Evolutionary conservation across 2,329 filamentous ascomycete genomes (phyloP).

Genomic region (Verticillium isaacii): DNA sequence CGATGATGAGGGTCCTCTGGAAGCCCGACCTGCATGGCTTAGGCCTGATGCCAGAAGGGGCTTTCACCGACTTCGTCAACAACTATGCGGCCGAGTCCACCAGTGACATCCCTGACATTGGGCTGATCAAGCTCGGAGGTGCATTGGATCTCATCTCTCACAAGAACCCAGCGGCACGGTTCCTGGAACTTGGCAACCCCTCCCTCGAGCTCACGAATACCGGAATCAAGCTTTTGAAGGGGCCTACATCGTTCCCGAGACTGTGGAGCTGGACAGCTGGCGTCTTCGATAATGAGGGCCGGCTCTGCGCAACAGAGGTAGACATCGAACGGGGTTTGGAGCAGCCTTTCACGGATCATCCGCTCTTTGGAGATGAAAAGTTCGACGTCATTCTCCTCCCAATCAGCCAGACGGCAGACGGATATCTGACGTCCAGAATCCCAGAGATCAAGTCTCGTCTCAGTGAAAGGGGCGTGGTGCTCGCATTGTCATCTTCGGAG

Average conservation of each 20-base stretch:
- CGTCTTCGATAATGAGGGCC: not conserved
- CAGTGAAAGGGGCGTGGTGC: not conserved
- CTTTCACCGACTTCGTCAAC: not conserved
- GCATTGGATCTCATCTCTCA: not conserved
- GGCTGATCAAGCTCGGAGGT: not conserved
- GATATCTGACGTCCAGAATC: not conserved
- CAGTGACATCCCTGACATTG: not conserved
- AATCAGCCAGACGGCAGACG: not conserved
- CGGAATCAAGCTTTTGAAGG: not conserved
- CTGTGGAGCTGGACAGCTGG: not conserved
- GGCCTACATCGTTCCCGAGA: not conserved
- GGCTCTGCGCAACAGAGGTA: not conserved
- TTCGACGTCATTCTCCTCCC: not conserved
- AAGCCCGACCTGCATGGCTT: not conserved
- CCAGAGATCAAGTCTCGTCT: not conserved
- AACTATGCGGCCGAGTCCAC: not conserved
- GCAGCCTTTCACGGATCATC: too few species aligned
- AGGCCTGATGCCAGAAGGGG: not conserved
- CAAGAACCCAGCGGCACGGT: not conserved
- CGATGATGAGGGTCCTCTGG: not conserved
- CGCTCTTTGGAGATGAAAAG: too few species aligned
- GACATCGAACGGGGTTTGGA: too few species aligned
- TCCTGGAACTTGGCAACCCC: not conserved
- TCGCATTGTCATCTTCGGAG: not conserved
- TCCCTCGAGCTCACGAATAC: not conserved